Evolutionary conservation across 306 rosid genomes (phyloP).

Genomic region (Potentilla sterilis): DNA sequence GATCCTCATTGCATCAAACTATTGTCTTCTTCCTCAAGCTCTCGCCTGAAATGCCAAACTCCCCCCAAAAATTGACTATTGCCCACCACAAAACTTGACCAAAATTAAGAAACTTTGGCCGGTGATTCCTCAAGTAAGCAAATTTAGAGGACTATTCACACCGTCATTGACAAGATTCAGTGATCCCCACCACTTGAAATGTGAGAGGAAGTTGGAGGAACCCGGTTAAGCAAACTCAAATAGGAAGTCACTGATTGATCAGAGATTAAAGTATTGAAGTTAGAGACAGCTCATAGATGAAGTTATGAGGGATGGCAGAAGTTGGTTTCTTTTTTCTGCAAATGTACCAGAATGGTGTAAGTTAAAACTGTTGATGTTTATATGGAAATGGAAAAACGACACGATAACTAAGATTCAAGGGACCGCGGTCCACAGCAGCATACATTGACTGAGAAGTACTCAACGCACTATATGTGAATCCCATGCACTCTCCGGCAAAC

Average conservation of each 20-base stretch:
- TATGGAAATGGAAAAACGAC: neutral
- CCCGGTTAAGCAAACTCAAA: neutral
- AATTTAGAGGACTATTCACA: neutral
- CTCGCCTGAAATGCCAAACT: constrained; percentile 8
- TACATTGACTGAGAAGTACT: neutral
- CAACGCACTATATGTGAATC: neutral
- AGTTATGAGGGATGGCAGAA: neutral
- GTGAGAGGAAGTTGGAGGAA: neutral
- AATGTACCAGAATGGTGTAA: neutral
- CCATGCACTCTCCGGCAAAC: neutral
- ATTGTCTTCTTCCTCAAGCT: neutral
- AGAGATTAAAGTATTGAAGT: neutral
- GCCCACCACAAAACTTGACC: constrained; percentile 7
- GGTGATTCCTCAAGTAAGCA: neutral
- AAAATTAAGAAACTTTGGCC: neutral
- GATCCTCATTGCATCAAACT: neutral
- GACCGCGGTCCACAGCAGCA: neutral
- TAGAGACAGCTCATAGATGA: neutral
- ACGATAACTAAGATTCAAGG: neutral
- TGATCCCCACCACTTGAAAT: neutral
- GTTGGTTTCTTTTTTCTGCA: neutral
- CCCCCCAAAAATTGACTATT: constrained; percentile 12
- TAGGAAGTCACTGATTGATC: neutral
- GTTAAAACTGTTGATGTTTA: neutral
- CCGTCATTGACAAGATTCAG: neutral